Evolutionary conservation across 345 rosid genomes (phyloP).

Genomic region (Eucalyptus regnans): DNA sequence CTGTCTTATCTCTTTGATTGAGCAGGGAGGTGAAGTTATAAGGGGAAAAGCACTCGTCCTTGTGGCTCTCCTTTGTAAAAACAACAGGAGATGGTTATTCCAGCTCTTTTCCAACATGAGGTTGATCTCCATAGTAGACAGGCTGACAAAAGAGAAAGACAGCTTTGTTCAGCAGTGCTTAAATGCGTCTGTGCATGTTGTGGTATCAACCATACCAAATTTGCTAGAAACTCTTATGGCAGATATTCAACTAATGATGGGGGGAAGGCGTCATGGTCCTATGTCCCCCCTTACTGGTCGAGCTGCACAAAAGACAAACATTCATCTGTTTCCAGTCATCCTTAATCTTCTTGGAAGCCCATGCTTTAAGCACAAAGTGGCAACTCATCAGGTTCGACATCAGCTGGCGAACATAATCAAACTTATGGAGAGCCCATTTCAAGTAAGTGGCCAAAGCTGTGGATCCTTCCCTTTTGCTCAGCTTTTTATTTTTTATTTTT

Average conservation of each 20-base stretch:
- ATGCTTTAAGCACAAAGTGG: slow-evolving; percentile 66
- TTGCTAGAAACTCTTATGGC: slow-evolving; percentile 62
- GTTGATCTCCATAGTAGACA: slow-evolving; percentile 73
- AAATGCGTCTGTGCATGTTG: slow-evolving; percentile 57
- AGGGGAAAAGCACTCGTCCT: slow-evolving; percentile 71
- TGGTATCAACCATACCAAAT: slow-evolving; percentile 57
- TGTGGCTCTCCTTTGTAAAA: slow-evolving; percentile 84
- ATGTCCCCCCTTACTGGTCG: slow-evolving; percentile 51
- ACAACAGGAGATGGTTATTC: slow-evolving; percentile 74
- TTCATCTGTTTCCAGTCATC: slow-evolving; percentile 68
- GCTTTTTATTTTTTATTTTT: neutral
- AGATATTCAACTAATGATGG: slow-evolving; percentile 79
- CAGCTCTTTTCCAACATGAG: slow-evolving; percentile 70
- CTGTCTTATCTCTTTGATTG: slow-evolving; percentile 63
- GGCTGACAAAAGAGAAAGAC: slow-evolving; percentile 87
- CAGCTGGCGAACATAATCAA: slow-evolving; percentile 79
- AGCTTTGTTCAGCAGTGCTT: slow-evolving; percentile 61
- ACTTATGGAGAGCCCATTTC: slow-evolving; percentile 79
- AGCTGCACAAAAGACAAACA: slow-evolving; percentile 49
- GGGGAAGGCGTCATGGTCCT: slow-evolving; percentile 79
- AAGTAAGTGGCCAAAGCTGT: slow-evolving; percentile 29
- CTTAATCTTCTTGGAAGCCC: slow-evolving; percentile 89
- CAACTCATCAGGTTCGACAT: slow-evolving; percentile 49
- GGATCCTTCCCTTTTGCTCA: neutral
- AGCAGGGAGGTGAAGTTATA: slow-evolving; percentile 84